Evolutionary conservation across 345 rosid genomes (phyloP), one percentile per base, ranked within the genome.

Genomic region (Noccaea caerulescens): DNA sequence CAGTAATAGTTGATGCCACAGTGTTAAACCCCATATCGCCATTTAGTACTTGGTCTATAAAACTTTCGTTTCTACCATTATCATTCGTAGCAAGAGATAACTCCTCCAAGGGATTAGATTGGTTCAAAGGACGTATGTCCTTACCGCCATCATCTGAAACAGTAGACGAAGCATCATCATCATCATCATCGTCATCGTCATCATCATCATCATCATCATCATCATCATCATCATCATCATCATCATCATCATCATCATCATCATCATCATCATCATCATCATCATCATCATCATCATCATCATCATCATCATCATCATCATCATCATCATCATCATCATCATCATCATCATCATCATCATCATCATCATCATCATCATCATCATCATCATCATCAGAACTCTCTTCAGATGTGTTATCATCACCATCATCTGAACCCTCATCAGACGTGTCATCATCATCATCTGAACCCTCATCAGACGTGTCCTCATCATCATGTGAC

Each of bases 171-270:
- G 45, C 25, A 37, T 27, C 41, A 57, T 37, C 41, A 55, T 33
- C 27, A 9, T 57, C 4, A 44, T 57, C 44, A 8, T 34, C 44
- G 8, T 20, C 13, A 34, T 63, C 68, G 4, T 45, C 25, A n/a
- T 20, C 23, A 16, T 57, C 43, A 16, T 16, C 27, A 34, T 63
- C 68, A 8, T 62, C 23, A 36, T 36, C 38, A 36, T 57, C 27
- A 14, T 3, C 8, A 43, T 56, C 45, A 9, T 8, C 14, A 37
- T 8, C 30, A 36, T 63, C 68, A 8, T 63, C 25, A 37, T 27
- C 41, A 57, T 37, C 41, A 16, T 57, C 43, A 16, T 16, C 27
- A 34, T 63, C 68, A 8, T 62, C 23, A 36, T 36, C 38, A 36
- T 57, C 27, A 14, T 3, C 8, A 43, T 56, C 45, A 9, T 8